A percentile compares a stretch with the other conserved stretches of the same genome.
Conservation (phyloP, 1,139 yeast genomes). For the Nakaseomyces delphensis region DNA sequence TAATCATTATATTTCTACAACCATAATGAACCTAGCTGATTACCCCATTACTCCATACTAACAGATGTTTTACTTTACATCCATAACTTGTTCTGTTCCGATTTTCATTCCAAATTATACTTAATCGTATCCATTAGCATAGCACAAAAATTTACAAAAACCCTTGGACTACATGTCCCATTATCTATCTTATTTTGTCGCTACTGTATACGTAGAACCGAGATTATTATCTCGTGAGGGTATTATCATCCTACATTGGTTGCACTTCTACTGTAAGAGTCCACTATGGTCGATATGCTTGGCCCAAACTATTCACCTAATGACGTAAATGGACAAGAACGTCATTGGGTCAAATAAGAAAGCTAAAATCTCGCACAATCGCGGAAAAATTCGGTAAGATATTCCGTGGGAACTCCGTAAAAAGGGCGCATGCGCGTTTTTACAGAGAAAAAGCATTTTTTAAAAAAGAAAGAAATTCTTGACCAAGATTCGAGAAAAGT, state of each 20-base stretch:
- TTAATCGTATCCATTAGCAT: too few species aligned
- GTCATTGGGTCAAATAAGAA: slow-evolving; percentile 4
- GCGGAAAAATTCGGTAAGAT: slow-evolving; percentile 5
- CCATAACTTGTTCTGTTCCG: too few species aligned
- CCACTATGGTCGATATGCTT: background rate
- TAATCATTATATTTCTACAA: too few species aligned
- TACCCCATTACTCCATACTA: background rate
- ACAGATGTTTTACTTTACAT: background rate
- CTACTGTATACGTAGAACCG: too few species aligned
- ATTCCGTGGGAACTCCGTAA: slow-evolving; percentile 7
- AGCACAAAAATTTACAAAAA: too few species aligned
- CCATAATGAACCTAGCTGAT: background rate
- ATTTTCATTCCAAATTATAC: too few species aligned
- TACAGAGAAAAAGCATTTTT: background rate
- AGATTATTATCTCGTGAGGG: background rate
- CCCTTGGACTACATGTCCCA: too few species aligned
- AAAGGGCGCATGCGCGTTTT: background rate
- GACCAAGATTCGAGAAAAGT: background rate
- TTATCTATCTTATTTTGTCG: too few species aligned
- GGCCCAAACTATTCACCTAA: background rate
- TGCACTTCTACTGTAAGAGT: background rate
- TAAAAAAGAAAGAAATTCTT: background rate
- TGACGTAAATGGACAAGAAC: slow-evolving; percentile 3
- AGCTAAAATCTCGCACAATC: slow-evolving; percentile 4
- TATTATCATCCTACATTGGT: background rate